Conservation (phyloP, 495 filamentous ascomycete genomes). For the Penicillium waksmanii region DNA sequence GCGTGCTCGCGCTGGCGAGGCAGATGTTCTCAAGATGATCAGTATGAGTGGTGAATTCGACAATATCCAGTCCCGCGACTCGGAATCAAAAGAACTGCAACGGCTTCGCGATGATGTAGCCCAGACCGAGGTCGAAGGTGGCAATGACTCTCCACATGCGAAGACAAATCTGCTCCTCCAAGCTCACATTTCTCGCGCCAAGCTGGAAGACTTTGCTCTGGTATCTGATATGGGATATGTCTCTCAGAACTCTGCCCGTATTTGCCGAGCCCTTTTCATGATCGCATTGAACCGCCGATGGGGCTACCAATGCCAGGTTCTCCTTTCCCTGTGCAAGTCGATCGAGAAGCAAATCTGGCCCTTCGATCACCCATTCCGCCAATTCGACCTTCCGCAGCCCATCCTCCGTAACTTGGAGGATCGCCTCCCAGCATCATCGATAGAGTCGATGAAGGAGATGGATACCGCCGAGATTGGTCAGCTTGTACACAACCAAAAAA, state of each 20-base stretch:
- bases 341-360: slow-evolving; percentile 96
- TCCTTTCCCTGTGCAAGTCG: slow-evolving; percentile 89
- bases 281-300: slow-evolving; percentile 92
- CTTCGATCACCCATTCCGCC: slow-evolving; percentile 90
- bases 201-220: slow-evolving; percentile 89
- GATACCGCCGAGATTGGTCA: slow-evolving; percentile 86
- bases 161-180: slow-evolving; percentile 98
- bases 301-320: slow-evolving; percentile 90
- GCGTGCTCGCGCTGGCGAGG: slow-evolving; percentile 77
- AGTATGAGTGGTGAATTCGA: slow-evolving; percentile 96
- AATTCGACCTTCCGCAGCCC: slow-evolving; percentile 88
- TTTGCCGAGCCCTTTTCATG: slow-evolving; percentile 95
- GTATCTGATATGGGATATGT: slow-evolving; percentile 92
- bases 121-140: slow-evolving; percentile 73
- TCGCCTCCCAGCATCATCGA: slow-evolving; percentile 67
- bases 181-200: slow-evolving; percentile 87
- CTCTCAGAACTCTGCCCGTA: slow-evolving; percentile 91
- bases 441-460: slow-evolving; percentile 90
- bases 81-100: slow-evolving; percentile 76
- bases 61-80: slow-evolving; percentile 91
- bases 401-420: slow-evolving; percentile 82
- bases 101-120: slow-evolving; percentile 65
- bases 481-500: slow-evolving; percentile 85
- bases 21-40: slow-evolving; percentile 92
- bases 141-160: slow-evolving; percentile 75